These are phyloP conservation scores for Fusarium albosuccineum DNA, from an alignment of 2,329 filamentous ascomycete species.

Conservation along the genomic window DNA sequence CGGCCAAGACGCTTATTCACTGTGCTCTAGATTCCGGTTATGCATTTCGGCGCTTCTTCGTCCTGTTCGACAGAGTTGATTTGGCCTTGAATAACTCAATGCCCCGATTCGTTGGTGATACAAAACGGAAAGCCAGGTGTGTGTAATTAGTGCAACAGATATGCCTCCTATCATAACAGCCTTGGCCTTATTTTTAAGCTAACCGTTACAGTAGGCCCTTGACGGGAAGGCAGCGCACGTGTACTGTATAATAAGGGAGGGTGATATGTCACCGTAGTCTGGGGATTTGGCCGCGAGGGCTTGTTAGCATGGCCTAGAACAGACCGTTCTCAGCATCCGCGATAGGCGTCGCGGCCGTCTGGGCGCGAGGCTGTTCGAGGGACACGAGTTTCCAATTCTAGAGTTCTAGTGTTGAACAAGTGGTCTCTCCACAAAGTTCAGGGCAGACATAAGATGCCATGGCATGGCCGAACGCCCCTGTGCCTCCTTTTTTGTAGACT, in stretches of 20 bases:
- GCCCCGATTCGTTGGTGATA: too few species aligned
- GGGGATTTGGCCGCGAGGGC: constrained; percentile 4
- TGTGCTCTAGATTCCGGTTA: constrained; percentile 11
- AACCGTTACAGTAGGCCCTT: constrained; percentile 3
- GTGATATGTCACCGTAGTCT: background rate
- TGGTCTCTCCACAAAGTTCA: background rate
- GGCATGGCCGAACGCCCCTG: background rate
- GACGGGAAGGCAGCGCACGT: background rate
- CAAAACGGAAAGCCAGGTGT: too few species aligned
- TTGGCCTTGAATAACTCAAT: background rate
- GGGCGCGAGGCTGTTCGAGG: background rate
- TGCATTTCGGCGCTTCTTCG: background rate
- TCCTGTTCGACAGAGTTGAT: background rate
- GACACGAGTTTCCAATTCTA: background rate
- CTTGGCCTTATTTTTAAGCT: constrained; percentile 4
- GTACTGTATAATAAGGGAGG: background rate
- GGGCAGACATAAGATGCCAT: background rate
- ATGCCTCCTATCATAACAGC: background rate
- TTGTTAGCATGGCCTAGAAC: constrained; percentile 10
- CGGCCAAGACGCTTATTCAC: too few species aligned
- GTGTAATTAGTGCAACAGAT: background rate
- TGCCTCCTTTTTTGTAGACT: background rate
- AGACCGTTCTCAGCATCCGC: background rate
- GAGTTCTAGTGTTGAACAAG: background rate
- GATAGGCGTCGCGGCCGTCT: background rate